Base-by-base conservation (phyloP, 805 yeast genomes). In the Saturnispora quitensis region DNA sequence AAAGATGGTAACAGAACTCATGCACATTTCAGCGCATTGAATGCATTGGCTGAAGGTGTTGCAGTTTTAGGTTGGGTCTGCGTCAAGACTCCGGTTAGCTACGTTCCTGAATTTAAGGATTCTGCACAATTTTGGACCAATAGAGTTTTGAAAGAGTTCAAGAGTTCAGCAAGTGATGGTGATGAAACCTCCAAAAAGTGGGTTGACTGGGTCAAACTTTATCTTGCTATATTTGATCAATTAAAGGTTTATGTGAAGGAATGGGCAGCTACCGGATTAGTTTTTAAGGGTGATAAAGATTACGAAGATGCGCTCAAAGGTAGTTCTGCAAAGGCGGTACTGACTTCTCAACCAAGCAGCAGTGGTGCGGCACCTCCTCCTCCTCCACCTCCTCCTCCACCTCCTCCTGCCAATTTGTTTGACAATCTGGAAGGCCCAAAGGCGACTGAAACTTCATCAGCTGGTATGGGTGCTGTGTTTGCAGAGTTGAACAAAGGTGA, bases 51-150 rank as follows among this genome's bases (percentile, higher is more conserved):
- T 25, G 98, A 93, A 64, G 97, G 96, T 47, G 80, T 86, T 9
- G 89, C 96, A 10, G 88, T 86, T 6, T 73, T 90, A 50, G 95
- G 96, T 24, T 93, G 99, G 99, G 77, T 91, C 55, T 80, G 87
- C 18, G 77, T 79, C 5, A 79, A 75, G 3, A 81, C 88, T 4
- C 96, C 97, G 1, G 79, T 85, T 15, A 79, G 88, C 0, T 78
- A 75, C 57, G 77, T 93, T 52, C 79, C 85, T 3, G 97, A 90
- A 57, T 86, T 82, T 69, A 86, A 84, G 64, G 99, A 93, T 63
- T 81, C 95, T 20, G 86, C 96, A 35, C 91, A 85, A 66, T 93
- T 93, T 70, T 93, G 97, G 89, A 78, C 95, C 10, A 90, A 93
- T 70, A 80, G 96, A 60, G 84, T 91, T 43, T 69, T 90, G 65